Evolutionary conservation across 495 filamentous ascomycete species (phyloP).

Genomic region (Penicillium paradoxum): DNA sequence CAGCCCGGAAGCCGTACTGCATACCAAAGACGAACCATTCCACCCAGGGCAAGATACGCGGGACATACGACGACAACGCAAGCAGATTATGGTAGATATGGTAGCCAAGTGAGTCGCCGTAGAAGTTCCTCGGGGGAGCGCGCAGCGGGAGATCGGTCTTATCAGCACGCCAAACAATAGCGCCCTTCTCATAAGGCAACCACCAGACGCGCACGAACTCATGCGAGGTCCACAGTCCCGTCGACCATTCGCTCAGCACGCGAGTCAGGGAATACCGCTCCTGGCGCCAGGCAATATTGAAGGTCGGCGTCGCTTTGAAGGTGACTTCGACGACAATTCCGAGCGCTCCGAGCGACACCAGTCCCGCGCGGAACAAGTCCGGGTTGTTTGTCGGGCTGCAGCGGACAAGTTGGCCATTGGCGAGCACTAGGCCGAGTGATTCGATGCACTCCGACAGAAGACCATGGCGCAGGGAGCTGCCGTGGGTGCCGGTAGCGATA

Average conservation of each 20-base stretch:
- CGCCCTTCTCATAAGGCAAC: conserved; percentile 84
- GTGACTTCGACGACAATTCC: conserved; percentile 88
- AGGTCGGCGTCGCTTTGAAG: conserved; percentile 68
- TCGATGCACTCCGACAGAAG: conserved; percentile 71
- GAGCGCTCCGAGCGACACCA: conserved; percentile 82
- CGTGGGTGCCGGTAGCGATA: conserved; percentile 89
- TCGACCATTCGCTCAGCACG: conserved; percentile 69
- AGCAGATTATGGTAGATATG: conserved; percentile 86
- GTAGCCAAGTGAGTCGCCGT: conserved; percentile 74
- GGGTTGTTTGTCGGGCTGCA: conserved; percentile 68
- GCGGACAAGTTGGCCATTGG: conserved; percentile 68
- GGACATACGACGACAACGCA: conserved; percentile 70
- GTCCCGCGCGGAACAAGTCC: conserved; percentile 81
- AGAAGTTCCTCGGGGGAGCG: conserved; percentile 58
- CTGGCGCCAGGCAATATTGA: conserved; percentile 82
- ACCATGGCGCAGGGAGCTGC: conserved; percentile 78
- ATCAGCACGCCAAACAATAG: conserved; percentile 82
- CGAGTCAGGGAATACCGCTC: conserved; percentile 60
- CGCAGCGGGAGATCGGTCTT: conserved; percentile 56
- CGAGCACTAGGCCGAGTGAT: conserved; percentile 71
- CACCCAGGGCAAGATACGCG: conserved; percentile 73
- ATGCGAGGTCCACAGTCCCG: conserved; percentile 70
- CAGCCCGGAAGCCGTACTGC: conserved; percentile 78
- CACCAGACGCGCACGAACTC: conserved; percentile 97
- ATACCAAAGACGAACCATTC: conserved; percentile 95